A percentile compares a stretch with the other conserved stretches of the same genome.
Evolutionary conservation across 441 rosid species (phyloP).

Genomic region (Eutrema salsugineum): DNA sequence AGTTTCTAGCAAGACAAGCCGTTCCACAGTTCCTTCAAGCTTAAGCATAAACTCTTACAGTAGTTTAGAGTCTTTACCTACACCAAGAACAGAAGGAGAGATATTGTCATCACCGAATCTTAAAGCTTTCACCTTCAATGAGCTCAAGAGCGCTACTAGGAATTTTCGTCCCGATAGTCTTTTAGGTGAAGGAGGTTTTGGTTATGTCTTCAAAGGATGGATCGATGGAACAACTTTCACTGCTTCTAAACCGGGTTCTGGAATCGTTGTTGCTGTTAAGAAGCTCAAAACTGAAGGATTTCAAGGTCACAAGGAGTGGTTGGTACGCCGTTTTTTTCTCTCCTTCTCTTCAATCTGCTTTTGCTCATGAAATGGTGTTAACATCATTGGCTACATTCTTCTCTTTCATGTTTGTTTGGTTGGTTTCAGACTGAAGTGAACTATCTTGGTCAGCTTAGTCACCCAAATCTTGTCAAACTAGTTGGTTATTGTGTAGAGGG

Average conservation of each 20-base stretch:
- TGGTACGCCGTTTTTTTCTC: conserved; percentile 30
- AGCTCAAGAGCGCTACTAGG: conserved; percentile 56
- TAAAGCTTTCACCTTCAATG: conserved; percentile 50
- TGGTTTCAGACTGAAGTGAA: conserved; percentile 58
- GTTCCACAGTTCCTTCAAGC: conserved; percentile 47
- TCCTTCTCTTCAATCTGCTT: background rate
- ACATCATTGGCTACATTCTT: conserved; percentile 13
- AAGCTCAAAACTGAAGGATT: conserved; percentile 64
- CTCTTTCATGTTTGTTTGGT: background rate
- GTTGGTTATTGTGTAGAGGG: conserved; percentile 56
- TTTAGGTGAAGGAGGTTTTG: conserved; percentile 65
- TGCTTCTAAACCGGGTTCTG: conserved; percentile 54
- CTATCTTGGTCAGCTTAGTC: conserved; percentile 64
- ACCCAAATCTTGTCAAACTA: conserved; percentile 53
- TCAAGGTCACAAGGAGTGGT: conserved; percentile 71
- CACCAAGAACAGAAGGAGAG: conserved; percentile 62
- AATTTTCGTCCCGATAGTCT: conserved; percentile 58
- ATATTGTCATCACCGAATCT: conserved; percentile 54
- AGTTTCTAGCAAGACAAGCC: conserved; percentile 58
- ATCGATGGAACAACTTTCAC: conserved; percentile 42
- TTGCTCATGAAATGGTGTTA: background rate
- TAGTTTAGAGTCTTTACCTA: conserved; percentile 52
- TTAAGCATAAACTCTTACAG: conserved; percentile 56
- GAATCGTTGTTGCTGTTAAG: conserved; percentile 63
- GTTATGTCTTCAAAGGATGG: conserved; percentile 64